phyloP scores from a whole-genome alignment of 441 rosid species.

The Bruguiera hainesii region DNA sequence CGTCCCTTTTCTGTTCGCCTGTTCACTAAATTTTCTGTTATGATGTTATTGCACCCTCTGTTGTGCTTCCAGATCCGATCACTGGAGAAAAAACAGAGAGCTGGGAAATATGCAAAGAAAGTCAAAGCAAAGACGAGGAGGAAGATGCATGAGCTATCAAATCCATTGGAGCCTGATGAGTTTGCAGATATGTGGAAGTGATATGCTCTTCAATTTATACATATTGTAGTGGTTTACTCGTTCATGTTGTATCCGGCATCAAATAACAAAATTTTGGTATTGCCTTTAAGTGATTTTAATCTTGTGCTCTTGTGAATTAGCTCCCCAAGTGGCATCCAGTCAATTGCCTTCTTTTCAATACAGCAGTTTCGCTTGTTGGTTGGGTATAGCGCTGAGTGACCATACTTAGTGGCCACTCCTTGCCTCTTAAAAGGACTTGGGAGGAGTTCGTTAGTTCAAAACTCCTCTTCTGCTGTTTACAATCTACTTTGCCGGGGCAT shows the following conservation, averaged over 20 bases:
- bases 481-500: too few relatives aligned
- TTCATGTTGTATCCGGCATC: neutral
- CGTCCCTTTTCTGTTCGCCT: neutral
- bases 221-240: neutral
- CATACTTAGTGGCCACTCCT: too few relatives aligned
- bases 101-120: conserved; percentile 80
- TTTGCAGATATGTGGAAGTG: conserved; percentile 96
- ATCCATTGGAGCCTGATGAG: conserved; percentile 88
- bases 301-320: too few relatives aligned
- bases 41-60: neutral
- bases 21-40: neutral
- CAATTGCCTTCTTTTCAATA: too few relatives aligned
- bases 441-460: too few relatives aligned
- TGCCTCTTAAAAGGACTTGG: too few relatives aligned
- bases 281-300: too few relatives aligned
- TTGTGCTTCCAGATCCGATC: conserved; percentile 61
- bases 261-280: neutral
- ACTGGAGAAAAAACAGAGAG: conserved; percentile 69
- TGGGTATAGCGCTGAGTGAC: too few relatives aligned
- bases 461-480: too few relatives aligned
- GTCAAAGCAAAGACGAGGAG: conserved; percentile 87
- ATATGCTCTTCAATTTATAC: conserved; percentile 13
- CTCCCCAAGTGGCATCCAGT: too few relatives aligned
- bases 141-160: conserved; percentile 76
- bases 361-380: too few relatives aligned